phyloP scores from a whole-genome alignment of 495 filamentous ascomycete species.

The Podospora pseudoanserina region DNA sequence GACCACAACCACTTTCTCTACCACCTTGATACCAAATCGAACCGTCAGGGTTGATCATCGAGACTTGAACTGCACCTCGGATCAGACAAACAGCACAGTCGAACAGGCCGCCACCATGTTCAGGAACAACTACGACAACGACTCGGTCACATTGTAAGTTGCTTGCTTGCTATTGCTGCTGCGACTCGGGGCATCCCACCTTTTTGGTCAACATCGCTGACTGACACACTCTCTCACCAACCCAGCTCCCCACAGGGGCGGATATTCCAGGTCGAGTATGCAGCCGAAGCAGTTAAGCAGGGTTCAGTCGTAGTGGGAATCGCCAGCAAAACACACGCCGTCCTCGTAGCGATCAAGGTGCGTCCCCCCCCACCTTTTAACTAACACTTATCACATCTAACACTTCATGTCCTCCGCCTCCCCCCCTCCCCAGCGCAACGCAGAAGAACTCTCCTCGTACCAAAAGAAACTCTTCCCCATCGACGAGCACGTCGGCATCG shows the following conservation, averaged over 20 bases:
- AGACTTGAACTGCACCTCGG: not conserved
- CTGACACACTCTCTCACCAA: not conserved
- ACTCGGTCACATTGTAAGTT: slow-evolving; percentile 96
- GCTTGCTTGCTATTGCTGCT: slow-evolving; percentile 12
- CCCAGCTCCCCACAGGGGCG: slow-evolving; percentile 94
- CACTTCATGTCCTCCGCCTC: slow-evolving; percentile 7
- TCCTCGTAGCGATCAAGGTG: slow-evolving; percentile 96
- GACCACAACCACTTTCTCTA: slow-evolving; percentile 3
- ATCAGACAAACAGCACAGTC: not conserved
- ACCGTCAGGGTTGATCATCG: not conserved
- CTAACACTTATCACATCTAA: not conserved
- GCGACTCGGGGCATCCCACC: slow-evolving; percentile 8
- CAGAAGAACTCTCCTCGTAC: slow-evolving; percentile 98
- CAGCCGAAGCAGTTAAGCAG: slow-evolving; percentile 97
- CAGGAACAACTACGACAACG: slow-evolving; percentile 99
- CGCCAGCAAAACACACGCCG: slow-evolving; percentile 95
- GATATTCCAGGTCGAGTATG: slow-evolving; percentile 99
- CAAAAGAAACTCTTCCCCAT: slow-evolving; percentile 98
- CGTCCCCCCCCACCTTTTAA: slow-evolving; percentile 16
- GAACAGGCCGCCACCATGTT: slow-evolving; percentile 65
- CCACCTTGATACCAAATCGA: not conserved
- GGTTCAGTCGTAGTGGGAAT: slow-evolving; percentile 96
- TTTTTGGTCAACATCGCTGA: slow-evolving; percentile 14
- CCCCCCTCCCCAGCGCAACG: slow-evolving; percentile 67
- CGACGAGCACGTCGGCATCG: slow-evolving; percentile 91